Evolutionary conservation across 768 basidiomycete genomes (phyloP), one percentile per base, ranked within the genome.

Genomic region (Lepiota subincarnata): DNA sequence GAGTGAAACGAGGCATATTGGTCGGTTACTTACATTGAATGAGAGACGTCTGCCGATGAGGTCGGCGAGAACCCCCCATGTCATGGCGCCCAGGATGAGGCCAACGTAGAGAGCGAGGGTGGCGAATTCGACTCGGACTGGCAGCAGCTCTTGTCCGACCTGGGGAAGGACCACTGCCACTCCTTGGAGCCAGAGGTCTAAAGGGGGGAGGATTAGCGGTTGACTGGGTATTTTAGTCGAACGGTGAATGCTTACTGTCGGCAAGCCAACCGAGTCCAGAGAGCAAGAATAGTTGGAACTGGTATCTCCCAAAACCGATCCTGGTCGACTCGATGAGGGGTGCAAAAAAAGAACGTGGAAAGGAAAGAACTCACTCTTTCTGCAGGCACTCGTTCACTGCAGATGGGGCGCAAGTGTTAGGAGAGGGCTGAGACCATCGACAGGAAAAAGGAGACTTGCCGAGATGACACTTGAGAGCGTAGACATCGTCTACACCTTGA

Each of bases 281-380:
- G 13, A 80, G 64, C 19, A 70, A 16, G 59, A 80, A 78, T 26
- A 80, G 69, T 57, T 79, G 73, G 50, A 67, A 62, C 49, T 80
- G 78, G 64, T 79, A 80, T 38, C 68, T 70, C 13, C 78, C 78
- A 37, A 75, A 79, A 45, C 78, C 77, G 43, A 79, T 76, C 54
- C 77, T 78, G 58, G 3, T 45, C 10, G 6, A 24, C 18, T 24
- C 11, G 48, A 31, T 10, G 18, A 46, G 39, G 26, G 7, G 7
- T 31, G 31, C 4, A 28, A 26, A 28, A 22, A 24, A 8, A 14
- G 24, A 26, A 37, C 2, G 20, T 13, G 24, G 18, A 36, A 14
- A n/a, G 31, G 42, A 46, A 52, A 26, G 24, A 13, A 39, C 69
- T 12, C 31, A 76, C 75, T 78, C 76, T 40, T 74, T 67, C 60